Evolutionary conservation across 257 asterid genomes (phyloP).

Genomic region (Ehretia macrophylla): DNA sequence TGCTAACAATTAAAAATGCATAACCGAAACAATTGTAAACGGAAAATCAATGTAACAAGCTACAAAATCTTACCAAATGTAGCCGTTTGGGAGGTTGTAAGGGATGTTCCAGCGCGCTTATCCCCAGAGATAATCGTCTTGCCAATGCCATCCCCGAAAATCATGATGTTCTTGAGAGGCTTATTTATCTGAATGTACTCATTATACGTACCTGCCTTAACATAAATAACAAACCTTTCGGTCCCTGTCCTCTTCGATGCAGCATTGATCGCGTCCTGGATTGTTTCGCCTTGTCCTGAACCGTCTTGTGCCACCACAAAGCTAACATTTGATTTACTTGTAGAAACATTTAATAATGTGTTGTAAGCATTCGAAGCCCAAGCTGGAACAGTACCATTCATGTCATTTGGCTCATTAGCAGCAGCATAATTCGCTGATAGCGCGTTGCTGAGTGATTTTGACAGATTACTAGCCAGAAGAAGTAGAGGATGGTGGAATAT

Average conservation of each 20-base stretch:
- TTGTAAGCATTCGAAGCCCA: conserved; percentile 40
- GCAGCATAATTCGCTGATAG: conserved; percentile 10
- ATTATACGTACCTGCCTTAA: conserved; percentile 44
- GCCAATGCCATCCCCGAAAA: conserved; percentile 12
- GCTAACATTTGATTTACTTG: conserved; percentile 17
- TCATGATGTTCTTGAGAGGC: conserved; percentile 14
- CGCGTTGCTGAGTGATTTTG: neutral
- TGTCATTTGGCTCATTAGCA: neutral
- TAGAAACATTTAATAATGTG: conserved; percentile 28
- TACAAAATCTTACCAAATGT: conserved; percentile 3
- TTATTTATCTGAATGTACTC: conserved; percentile 43
- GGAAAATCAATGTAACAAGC: no score
- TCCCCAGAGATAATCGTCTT: conserved; percentile 11
- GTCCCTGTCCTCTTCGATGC: conserved; percentile 34
- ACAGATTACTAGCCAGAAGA: neutral
- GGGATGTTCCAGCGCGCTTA: neutral
- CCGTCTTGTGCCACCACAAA: conserved; percentile 60
- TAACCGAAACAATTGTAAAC: no score
- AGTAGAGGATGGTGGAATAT: neutral
- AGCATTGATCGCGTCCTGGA: conserved; percentile 40
- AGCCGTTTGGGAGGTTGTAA: neutral
- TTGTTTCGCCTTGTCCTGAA: conserved; percentile 34
- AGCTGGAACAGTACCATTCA: conserved; percentile 23
- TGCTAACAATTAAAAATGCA: no score
- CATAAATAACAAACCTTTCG: conserved; percentile 42